These are phyloP conservation scores for Globisporangium lucens DNA, from an alignment of 352 stramenopile genomes.

Conservation along the genomic window DNA sequence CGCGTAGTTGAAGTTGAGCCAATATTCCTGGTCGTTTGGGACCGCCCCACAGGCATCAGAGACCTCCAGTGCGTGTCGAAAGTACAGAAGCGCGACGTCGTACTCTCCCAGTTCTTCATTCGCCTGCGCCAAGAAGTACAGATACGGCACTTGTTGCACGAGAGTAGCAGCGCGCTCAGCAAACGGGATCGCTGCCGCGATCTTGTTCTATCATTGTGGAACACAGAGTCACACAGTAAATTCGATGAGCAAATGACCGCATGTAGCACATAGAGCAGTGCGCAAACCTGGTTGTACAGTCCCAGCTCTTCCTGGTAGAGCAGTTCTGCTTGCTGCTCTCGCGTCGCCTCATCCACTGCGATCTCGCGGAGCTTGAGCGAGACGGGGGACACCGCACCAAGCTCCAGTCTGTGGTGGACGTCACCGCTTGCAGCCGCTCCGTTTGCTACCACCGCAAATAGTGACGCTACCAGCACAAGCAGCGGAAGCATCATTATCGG, in stretches of 20 bases:
- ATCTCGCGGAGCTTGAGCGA: background rate
- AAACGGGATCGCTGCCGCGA: conserved; percentile 3
- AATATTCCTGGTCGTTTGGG: conserved; percentile 5
- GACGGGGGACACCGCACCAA: background rate
- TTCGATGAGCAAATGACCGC: background rate
- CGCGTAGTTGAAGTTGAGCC: conserved; percentile 19
- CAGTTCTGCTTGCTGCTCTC: background rate
- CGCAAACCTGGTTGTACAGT: conserved; percentile 2
- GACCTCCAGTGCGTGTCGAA: conserved; percentile 5
- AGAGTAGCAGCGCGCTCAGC: background rate
- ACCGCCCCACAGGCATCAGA: background rate
- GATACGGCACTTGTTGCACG: background rate
- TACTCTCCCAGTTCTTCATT: background rate
- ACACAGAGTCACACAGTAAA: background rate
- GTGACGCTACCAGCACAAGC: background rate
- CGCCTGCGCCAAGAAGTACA: conserved; percentile 15
- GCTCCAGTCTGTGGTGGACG: background rate
- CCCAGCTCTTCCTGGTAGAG: conserved; percentile 2
- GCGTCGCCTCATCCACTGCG: background rate
- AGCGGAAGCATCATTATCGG: background rate
- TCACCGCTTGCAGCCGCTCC: background rate
- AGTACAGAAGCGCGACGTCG: background rate
- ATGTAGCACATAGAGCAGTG: background rate
- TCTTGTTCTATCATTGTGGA: conserved; percentile 7
- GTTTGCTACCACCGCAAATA: background rate